Evolutionary conservation across 352 stramenopile genomes (phyloP).

Genomic region (Globisporangium rhizosaccharum): DNA sequence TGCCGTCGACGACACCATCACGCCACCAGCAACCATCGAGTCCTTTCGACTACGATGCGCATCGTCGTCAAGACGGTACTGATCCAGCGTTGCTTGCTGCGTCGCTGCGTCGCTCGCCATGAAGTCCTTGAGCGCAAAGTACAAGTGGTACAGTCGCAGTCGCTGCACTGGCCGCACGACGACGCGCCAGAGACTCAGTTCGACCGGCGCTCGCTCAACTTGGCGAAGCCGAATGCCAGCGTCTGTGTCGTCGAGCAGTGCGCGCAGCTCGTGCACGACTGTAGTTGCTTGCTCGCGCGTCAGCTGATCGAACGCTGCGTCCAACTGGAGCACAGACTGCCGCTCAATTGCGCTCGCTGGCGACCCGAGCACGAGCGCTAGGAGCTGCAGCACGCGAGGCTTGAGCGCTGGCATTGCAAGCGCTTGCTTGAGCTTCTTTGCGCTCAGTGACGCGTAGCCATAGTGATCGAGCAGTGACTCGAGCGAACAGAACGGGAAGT

Average conservation of each 20-base stretch:
- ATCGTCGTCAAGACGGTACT: slow-evolving; percentile 2
- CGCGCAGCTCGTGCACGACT: slow-evolving; percentile 10
- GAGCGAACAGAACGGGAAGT: slow-evolving; percentile 24
- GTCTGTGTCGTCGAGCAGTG: slow-evolving; percentile 18
- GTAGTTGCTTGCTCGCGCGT: not conserved
- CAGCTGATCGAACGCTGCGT: slow-evolving; percentile 11
- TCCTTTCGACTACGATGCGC: not conserved
- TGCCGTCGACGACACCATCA: not conserved
- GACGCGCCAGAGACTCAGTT: slow-evolving; percentile 36
- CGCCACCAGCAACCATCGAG: not conserved
- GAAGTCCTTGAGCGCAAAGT: slow-evolving; percentile 22
- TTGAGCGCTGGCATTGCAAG: slow-evolving; percentile 16
- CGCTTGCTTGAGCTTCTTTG: slow-evolving; percentile 29
- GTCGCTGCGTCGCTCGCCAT: not conserved
- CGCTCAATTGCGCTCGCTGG: slow-evolving; percentile 3
- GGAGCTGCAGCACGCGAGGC: slow-evolving; percentile 4
- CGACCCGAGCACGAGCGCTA: slow-evolving; percentile 7
- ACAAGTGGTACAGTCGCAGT: slow-evolving; percentile 24
- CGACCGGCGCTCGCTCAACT: slow-evolving; percentile 16
- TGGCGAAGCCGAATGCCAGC: slow-evolving; percentile 21
- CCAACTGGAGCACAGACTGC: slow-evolving; percentile 18
- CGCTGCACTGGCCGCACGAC: slow-evolving; percentile 35
- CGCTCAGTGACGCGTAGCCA: slow-evolving; percentile 16
- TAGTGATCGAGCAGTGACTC: slow-evolving; percentile 33
- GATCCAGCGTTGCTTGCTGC: not conserved